Evolutionary conservation across 495 filamentous ascomycete species (phyloP), one percentile per base, ranked within the genome.

Genomic region (Haplographium delicatum): DNA sequence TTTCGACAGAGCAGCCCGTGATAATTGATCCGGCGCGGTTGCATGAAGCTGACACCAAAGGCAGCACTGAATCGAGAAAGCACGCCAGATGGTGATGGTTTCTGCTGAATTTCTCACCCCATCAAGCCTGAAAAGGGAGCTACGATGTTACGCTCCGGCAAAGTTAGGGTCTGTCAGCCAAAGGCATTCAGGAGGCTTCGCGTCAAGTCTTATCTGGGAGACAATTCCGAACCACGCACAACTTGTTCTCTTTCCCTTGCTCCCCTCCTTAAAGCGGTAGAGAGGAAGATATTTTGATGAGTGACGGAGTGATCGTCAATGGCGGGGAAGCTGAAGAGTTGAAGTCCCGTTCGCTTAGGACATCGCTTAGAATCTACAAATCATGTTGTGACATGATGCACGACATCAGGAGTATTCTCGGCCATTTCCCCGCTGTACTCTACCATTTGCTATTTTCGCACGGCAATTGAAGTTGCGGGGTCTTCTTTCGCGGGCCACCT

Each of bases 181-280:
- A 37, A 19, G 18, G 31, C n/a, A 15, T 44, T 30, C 15, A 24
- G 10, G 26, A 31, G 15, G 42, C 19, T 24, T 23, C 2, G 15
- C 18, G 30, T 40, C 34, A 33, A 19, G 23, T 47, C 44, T 43
- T 37, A 41, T 53, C 30, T 37, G 51, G 51, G 33, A 53, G 51
- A 34, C 51, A 42, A 13, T 25, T 27, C 51, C 42, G 34, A 41
- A n/a, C 7, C 6, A 20, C 7, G 35, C 35, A 11, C 15, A 38
- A 38, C 5, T 38, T n/a, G n/a, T n/a, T n/a, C n/a, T n/a, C n/a
- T n/a, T n/a, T n/a, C n/a, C n/a, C n/a, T n/a, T n/a, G n/a, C n/a
- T n/a, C n/a, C n/a, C n/a, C n/a, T n/a, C n/a, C n/a, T n/a, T n/a
- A n/a, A n/a, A n/a, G n/a, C n/a, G n/a, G n/a, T n/a, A n/a, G n/a